These are phyloP conservation scores for Zasmidium angulare DNA, from an alignment of 2,329 filamentous ascomycete species.

Conservation along the genomic window DNA sequence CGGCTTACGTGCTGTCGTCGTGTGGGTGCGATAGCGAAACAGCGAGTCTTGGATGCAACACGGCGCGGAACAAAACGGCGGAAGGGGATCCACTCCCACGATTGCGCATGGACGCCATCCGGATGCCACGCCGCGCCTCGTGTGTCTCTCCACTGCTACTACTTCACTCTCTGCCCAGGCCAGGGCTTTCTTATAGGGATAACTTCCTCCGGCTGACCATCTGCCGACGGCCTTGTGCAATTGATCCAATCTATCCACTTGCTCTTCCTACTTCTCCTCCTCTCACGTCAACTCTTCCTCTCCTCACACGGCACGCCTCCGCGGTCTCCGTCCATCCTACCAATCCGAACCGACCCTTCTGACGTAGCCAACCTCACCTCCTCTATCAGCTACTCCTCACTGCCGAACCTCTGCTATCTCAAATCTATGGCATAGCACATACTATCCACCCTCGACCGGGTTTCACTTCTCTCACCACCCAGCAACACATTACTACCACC, in stretches of 20 bases:
- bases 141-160: neutral
- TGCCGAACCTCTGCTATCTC: neutral
- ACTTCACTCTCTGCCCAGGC: neutral
- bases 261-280: neutral
- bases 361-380: slow-evolving; percentile 2
- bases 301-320: neutral
- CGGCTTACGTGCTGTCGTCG: neutral
- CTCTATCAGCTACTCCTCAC: slow-evolving; percentile 1
- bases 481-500: neutral
- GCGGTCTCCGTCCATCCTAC: neutral
- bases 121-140: neutral
- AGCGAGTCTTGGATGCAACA: neutral
- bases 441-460: neutral
- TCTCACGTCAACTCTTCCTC: neutral
- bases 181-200: neutral
- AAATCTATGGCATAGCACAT: neutral
- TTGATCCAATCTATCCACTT: neutral
- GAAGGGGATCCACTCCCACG: neutral
- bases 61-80: neutral
- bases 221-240: neutral
- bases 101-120: neutral
- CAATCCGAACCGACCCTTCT: neutral
- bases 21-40: neutral
- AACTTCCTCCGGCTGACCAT: neutral
- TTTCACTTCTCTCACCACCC: neutral